Evolutionary conservation across 352 stramenopile genomes (phyloP), one percentile per base, ranked within the genome.

Genomic region (Phytophthora pistaciae): DNA sequence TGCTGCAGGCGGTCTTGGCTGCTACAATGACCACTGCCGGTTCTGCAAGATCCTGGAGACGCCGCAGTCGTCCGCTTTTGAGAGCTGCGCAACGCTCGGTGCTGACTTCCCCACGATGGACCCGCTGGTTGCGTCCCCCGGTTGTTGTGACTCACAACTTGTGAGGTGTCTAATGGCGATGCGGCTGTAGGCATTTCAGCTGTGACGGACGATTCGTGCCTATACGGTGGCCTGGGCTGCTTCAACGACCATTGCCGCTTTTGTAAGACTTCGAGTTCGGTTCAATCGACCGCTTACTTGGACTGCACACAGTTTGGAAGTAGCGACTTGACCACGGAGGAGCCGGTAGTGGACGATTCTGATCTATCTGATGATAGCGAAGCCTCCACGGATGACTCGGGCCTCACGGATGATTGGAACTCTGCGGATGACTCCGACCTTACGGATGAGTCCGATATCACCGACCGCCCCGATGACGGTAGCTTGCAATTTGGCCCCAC

Each of bases 181-280:
- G 25, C 66, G 8, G 65, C 63, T 9, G 73, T 68, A 20, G 79
- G 79, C 0, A 81, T 85, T 23, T 50, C 40, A 6, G 68, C 81
- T n/a, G n/a, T 78, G 21, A 67, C 70, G 1, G 78, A 86, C n/a
- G n/a, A 33, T 9, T 56, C 60, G 20, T 84, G 76, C 20, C 46
- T 31, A 4, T 63, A 14, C 16, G 79, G 76, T 11, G 79, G 79
- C 4, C 7, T 81, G n/a, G 79, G 79, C 48, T 86, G 79, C 56
- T 70, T 84, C 7, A 69, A 69, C 21, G 56, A 65, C 27, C 65
- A 76, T 21, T 86, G 79, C 66, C 73, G 76, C 38, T 84, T 75
- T 67, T 86, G 78, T 66, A 82, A 84, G 69, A 55, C 59, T 7
- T 64, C 21, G 2, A 67, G 52, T 20, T 83, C 78, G 8, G 25